phyloP scores from a whole-genome alignment of 352 stramenopile species.

The Phytopythium vexans region DNA sequence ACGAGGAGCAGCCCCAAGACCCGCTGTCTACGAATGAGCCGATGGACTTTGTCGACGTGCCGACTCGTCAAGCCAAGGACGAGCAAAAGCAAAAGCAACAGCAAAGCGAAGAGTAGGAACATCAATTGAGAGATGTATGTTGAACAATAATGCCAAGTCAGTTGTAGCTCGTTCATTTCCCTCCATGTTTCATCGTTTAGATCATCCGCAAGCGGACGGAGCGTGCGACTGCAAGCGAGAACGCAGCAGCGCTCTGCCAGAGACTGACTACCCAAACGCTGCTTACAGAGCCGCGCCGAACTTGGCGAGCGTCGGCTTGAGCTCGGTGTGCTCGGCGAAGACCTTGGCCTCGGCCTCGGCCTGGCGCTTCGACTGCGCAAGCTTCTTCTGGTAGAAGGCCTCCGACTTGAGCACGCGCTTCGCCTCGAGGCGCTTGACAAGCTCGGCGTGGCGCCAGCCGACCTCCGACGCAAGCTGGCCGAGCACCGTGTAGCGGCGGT shows the following conservation, averaged over 20 bases:
- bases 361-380: slow-evolving; percentile 88
- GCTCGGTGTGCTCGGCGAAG: slow-evolving; percentile 74
- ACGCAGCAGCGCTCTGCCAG: too few relatives aligned
- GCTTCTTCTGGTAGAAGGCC: slow-evolving; percentile 98
- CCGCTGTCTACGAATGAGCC: not conserved
- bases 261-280: not conserved
- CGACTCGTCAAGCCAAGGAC: slow-evolving; percentile 5
- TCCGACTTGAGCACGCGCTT: slow-evolving; percentile 94
- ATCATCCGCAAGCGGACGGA: not conserved
- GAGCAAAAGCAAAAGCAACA: slow-evolving; percentile 16
- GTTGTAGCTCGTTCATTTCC: too few relatives aligned
- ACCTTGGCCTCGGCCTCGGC: slow-evolving; percentile 89
- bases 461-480: slow-evolving; percentile 94
- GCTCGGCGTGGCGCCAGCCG: slow-evolving; percentile 96
- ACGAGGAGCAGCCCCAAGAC: slow-evolving; percentile 2
- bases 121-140: too few relatives aligned
- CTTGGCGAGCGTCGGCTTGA: slow-evolving; percentile 83
- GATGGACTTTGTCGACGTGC: slow-evolving; percentile 10
- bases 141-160: too few relatives aligned
- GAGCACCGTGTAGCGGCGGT: slow-evolving; percentile 94
- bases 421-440: slow-evolving; percentile 93
- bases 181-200: too few relatives aligned
- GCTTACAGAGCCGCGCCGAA: slow-evolving; percentile 77
- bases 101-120: slow-evolving; percentile 3
- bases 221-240: too few relatives aligned